Evolutionary conservation across 768 basidiomycete species (phyloP), one percentile per base, ranked within the genome.

Genomic region (Termitomyces sp.): DNA sequence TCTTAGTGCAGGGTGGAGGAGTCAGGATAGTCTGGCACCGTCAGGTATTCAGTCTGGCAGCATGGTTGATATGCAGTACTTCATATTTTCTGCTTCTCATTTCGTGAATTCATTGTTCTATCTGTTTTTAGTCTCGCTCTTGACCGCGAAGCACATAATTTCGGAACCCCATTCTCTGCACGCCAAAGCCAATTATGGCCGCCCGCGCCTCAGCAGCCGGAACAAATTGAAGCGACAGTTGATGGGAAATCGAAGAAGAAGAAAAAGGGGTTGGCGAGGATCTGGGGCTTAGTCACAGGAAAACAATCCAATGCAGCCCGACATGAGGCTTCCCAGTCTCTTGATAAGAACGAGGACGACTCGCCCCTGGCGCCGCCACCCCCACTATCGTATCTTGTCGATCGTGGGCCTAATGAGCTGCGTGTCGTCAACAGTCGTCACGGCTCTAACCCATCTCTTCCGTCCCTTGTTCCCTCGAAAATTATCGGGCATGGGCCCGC

Each of bases 41-140:
- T 91, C 91, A 34, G 90, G 88, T 8, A 81, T 89, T 14, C 64
- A 65, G 70, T 88, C 89, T 3, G 92, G 92, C 57, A 94, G 92
- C 68, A 92, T 94, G 91, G 76, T 94, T 65, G 90, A 94, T 71
- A 94, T 94, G 92, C 92, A 94, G 92, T 94, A 76, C 64, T 91
- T 86, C 1, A 3, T 42, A 54, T 52, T 31, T 63, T 17, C 14
- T 56, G 43, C 50, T 31, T 36, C 48, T 29, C 14, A 20, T 53
- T 10, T 25, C 17, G 15, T n/a, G 17, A 56, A 48, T 31, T 32
- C 45, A 55, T 55, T n/a, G 56, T 59, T n/a, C 60, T 62, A 62
- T 36, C 42, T 60, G 50, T 57, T 63, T 63, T 52, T 65, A 94
- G 92, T 68, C 81, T 94, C 68, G 92, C 91, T 55, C 79, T 94